phyloP scores from a whole-genome alignment of 2,329 filamentous ascomycete genomes.

The Arthrobotrys musiformis region DNA sequence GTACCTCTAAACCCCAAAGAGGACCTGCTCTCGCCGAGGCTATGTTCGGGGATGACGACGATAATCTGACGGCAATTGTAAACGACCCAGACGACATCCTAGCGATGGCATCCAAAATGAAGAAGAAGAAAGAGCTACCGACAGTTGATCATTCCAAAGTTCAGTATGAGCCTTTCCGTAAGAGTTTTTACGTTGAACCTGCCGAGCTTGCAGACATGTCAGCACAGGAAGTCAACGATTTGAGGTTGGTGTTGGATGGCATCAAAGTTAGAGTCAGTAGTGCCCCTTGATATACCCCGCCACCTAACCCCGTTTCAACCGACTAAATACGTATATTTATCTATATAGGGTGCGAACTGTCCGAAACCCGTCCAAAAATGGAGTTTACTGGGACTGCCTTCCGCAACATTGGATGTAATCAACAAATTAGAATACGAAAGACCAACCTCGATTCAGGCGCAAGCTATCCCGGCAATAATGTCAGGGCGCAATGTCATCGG shows the following conservation, averaged over 20 bases:
- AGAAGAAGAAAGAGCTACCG: slow-evolving; percentile 96
- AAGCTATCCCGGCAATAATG: slow-evolving; percentile 94
- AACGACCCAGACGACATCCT: slow-evolving; percentile 73
- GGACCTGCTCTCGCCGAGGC: slow-evolving; percentile 68
- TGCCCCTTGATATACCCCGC: no score
- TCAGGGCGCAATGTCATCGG: slow-evolving; percentile 94
- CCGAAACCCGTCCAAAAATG: slow-evolving; percentile 96
- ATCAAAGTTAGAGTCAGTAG: slow-evolving; percentile 78
- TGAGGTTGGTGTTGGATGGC: slow-evolving; percentile 88
- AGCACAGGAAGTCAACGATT: slow-evolving; percentile 81
- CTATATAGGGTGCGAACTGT: slow-evolving; percentile 76
- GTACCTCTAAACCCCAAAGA: slow-evolving; percentile 59
- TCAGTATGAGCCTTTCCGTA: slow-evolving; percentile 84
- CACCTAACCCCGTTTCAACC: no score
- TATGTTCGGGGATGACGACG: slow-evolving; percentile 88
- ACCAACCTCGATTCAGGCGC: slow-evolving; percentile 93
- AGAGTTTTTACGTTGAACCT: slow-evolving; percentile 94
- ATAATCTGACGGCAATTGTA: slow-evolving; percentile 72
- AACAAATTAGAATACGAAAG: slow-evolving; percentile 82
- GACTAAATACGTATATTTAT: no score
- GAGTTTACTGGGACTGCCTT: slow-evolving; percentile 87
- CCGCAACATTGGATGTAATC: slow-evolving; percentile 87
- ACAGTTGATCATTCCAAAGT: slow-evolving; percentile 86
- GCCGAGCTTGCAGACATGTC: slow-evolving; percentile 83
- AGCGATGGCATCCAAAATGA: slow-evolving; percentile 72